phyloP scores from a whole-genome alignment of 768 basidiomycete species.

The Lactifluus echinatus region DNA sequence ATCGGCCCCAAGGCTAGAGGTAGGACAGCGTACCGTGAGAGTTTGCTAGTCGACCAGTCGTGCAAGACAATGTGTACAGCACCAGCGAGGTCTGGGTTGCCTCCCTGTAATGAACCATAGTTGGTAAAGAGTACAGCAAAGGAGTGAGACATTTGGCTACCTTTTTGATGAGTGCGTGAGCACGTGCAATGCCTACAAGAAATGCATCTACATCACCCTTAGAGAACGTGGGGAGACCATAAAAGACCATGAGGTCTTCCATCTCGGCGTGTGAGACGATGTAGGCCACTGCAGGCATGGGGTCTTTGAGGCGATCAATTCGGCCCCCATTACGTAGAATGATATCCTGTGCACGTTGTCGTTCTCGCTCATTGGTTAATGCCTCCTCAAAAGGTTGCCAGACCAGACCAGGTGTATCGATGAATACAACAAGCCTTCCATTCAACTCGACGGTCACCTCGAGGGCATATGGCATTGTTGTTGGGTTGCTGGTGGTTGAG shows the following conservation, averaged over 20 bases:
- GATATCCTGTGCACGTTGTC: slow-evolving; percentile 53
- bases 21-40: slow-evolving; percentile 65
- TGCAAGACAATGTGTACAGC: slow-evolving; percentile 74
- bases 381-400: slow-evolving; percentile 36
- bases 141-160: slow-evolving; percentile 31
- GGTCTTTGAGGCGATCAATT: slow-evolving; percentile 80
- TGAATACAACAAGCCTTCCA: slow-evolving; percentile 48
- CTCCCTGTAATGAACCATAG: slow-evolving; percentile 40
- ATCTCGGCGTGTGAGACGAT: slow-evolving; percentile 59
- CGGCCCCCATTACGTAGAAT: slow-evolving; percentile 72
- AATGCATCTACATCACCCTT: slow-evolving; percentile 62
- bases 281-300: slow-evolving; percentile 46
- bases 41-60: slow-evolving; percentile 73
- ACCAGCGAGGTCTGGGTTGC: slow-evolving; percentile 58
- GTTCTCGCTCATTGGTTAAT: slow-evolving; percentile 32
- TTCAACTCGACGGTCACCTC: slow-evolving; percentile 45
- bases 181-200: slow-evolving; percentile 67
- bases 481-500: slow-evolving; percentile 46
- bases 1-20: slow-evolving; percentile 22
- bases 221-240: slow-evolving; percentile 72
- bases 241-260: slow-evolving; percentile 86
- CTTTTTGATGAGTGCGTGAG: slow-evolving; percentile 69
- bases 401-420: slow-evolving; percentile 85
- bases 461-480: slow-evolving; percentile 64
- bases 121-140: not conserved